These are phyloP conservation scores for Paspalum vaginatum DNA, from an alignment of 176 grass and related monocot genomes.

Conservation along the genomic window DNA sequence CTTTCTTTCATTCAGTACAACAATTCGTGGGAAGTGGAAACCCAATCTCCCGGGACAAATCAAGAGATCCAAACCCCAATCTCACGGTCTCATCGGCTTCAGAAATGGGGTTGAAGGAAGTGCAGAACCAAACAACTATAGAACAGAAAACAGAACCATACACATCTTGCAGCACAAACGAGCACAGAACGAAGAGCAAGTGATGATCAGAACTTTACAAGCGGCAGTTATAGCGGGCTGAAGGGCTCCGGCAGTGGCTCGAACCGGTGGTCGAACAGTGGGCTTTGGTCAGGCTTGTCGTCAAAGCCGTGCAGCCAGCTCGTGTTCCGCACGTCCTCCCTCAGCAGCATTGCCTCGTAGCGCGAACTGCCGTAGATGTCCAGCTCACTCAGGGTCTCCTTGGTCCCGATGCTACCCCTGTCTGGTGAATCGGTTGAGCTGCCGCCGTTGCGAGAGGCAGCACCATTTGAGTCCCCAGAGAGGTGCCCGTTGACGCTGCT, in stretches of 20 bases:
- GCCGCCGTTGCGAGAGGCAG: conserved; percentile 42
- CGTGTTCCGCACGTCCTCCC: conserved; percentile 78
- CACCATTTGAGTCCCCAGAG: conserved; percentile 53
- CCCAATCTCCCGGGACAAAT: conserved; percentile 23
- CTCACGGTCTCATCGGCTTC: conserved; percentile 24
- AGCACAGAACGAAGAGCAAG: background rate
- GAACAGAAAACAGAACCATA: conserved; percentile 36
- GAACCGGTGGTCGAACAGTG: conserved; percentile 88
- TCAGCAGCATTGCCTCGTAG: conserved; percentile 80
- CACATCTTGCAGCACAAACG: conserved; percentile 37
- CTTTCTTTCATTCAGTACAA: conserved; percentile 18
- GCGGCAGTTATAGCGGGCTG: conserved; percentile 58
- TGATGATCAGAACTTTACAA: conserved; percentile 39
- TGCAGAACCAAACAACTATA: conserved; percentile 29
- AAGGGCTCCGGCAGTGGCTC: conserved; percentile 94
- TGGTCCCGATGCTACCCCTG: conserved; percentile 58
- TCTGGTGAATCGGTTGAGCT: conserved; percentile 59
- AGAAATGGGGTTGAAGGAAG: background rate
- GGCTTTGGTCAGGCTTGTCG: conserved; percentile 80
- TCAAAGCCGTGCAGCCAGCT: conserved; percentile 83
- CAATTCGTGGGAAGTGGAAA: conserved; percentile 40
- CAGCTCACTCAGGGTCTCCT: conserved; percentile 72
- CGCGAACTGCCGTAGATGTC: conserved; percentile 78
- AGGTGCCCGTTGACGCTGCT: conserved; percentile 56
- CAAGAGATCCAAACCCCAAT: conserved; percentile 12